These are phyloP conservation scores for Dipodascus albidus DNA, from an alignment of 805 yeast genomes.

Conservation along the genomic window DNA sequence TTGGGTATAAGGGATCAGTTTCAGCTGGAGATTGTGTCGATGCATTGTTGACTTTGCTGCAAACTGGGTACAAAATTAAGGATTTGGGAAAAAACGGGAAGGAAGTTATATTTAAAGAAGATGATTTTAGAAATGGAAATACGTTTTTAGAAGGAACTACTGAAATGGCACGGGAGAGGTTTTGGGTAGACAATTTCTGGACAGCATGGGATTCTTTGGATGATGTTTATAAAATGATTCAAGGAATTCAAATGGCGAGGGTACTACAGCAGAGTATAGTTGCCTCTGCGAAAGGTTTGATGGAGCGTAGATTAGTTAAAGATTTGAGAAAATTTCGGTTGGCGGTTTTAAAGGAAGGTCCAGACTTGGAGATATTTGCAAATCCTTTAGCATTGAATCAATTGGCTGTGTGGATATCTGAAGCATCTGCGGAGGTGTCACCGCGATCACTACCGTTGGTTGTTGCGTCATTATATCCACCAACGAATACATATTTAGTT, in stretches of 20 bases:
- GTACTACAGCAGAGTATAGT: constrained; percentile 72
- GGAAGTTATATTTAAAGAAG: constrained; percentile 12
- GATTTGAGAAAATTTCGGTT: constrained; percentile 71
- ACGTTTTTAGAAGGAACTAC: constrained; percentile 9
- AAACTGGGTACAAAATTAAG: constrained; percentile 25
- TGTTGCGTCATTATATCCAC: constrained; percentile 67
- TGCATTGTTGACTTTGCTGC: constrained; percentile 73
- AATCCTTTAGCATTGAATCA: constrained; percentile 81
- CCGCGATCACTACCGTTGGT: constrained; percentile 62
- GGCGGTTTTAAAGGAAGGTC: constrained; percentile 83
- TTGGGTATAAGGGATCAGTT: constrained; percentile 77
- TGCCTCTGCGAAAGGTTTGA: constrained; percentile 76
- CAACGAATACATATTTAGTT: constrained; percentile 69
- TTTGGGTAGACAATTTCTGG: constrained; percentile 71
- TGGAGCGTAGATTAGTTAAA: constrained; percentile 72
- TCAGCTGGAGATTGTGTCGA: constrained; percentile 93
- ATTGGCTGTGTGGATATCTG: constrained; percentile 84
- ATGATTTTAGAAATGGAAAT: constrained; percentile 9
- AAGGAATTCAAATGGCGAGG: constrained; percentile 81
- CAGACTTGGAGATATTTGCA: constrained; percentile 62
- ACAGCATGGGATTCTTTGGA: constrained; percentile 54
- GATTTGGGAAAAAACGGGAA: constrained; percentile 10
- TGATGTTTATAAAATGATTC: constrained; percentile 39
- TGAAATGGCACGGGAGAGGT: constrained; percentile 33
- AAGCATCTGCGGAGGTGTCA: constrained; percentile 75